phyloP scores from a whole-genome alignment of 495 filamentous ascomycete genomes.

The Aspergillus bridgeri region DNA sequence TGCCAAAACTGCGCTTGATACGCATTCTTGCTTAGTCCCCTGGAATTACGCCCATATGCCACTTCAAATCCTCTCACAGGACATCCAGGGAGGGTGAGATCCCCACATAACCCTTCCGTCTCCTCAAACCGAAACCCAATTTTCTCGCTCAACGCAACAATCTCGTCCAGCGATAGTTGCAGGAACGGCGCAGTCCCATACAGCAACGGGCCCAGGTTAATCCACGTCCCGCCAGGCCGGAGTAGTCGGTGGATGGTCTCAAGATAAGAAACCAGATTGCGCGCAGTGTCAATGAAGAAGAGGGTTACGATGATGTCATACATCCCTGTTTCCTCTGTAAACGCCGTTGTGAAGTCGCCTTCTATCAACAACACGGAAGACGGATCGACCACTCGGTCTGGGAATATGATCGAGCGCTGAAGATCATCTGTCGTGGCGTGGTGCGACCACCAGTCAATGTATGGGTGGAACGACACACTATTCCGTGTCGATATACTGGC shows the following conservation, averaged over 20 bases:
- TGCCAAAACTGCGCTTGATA: slow-evolving; percentile 25
- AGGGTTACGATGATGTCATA: slow-evolving; percentile 45
- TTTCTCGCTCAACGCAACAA: slow-evolving; percentile 12
- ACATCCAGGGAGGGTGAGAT: slow-evolving; percentile 5
- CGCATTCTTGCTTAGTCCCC: slow-evolving; percentile 25
- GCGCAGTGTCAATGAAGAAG: slow-evolving; percentile 52
- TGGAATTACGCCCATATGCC: slow-evolving; percentile 19
- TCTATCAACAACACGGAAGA: slow-evolving; percentile 30
- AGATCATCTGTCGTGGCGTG: slow-evolving; percentile 36
- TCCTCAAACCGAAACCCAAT: slow-evolving; percentile 21
- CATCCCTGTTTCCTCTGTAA: slow-evolving; percentile 9
- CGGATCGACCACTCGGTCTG: slow-evolving; percentile 20
- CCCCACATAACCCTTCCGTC: slow-evolving; percentile 9
- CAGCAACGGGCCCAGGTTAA: slow-evolving; percentile 45
- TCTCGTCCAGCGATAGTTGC: slow-evolving; percentile 25
- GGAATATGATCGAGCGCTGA: slow-evolving; percentile 36
- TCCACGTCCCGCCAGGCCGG: slow-evolving; percentile 37
- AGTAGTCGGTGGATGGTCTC: slow-evolving; percentile 40
- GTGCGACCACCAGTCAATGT: slow-evolving; percentile 45
- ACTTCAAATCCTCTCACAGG: slow-evolving; percentile 17
- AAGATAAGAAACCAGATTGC: slow-evolving; percentile 42
- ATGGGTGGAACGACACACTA: slow-evolving; percentile 35
- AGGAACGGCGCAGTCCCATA: slow-evolving; percentile 24
- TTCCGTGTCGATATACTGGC: slow-evolving; percentile 5
- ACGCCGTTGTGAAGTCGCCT: slow-evolving; percentile 40